Percentiles rank a stretch among this genome's conserved stretches.
Conservation (phyloP, 257 asterid genomes). For the Fraxinus excelsior region DNA sequence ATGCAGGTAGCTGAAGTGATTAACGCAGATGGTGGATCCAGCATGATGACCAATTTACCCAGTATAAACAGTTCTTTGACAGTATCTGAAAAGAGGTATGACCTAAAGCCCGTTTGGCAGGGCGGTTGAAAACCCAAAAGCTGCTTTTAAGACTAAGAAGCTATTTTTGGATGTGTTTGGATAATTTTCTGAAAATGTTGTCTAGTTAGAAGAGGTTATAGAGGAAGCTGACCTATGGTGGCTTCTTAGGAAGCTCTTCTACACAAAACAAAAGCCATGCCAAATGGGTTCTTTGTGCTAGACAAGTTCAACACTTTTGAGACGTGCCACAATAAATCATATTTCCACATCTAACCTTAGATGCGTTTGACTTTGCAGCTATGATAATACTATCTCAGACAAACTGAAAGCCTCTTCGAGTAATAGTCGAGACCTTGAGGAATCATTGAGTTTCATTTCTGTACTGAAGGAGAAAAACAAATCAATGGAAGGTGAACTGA, state of each 20-base stretch:
- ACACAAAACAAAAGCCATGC: too few relatives aligned
- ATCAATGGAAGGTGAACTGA: constrained; percentile 73
- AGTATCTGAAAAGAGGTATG: constrained; percentile 27
- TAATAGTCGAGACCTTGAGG: constrained; percentile 28
- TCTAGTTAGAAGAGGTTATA: too few relatives aligned
- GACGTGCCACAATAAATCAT: background rate
- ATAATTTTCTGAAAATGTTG: too few relatives aligned
- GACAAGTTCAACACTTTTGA: background rate
- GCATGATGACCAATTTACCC: background rate
- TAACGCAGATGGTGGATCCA: constrained; percentile 22
- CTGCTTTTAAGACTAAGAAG: too few relatives aligned
- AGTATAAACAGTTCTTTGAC: constrained; percentile 16
- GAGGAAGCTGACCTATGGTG: too few relatives aligned
- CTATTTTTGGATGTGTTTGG: too few relatives aligned
- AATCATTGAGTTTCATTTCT: constrained; percentile 40
- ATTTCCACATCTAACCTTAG: background rate
- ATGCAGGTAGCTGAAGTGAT: constrained; percentile 37
- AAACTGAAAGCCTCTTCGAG: constrained; percentile 15
- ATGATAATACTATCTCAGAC: constrained; percentile 12
- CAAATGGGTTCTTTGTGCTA: background rate
- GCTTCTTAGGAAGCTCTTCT: too few relatives aligned
- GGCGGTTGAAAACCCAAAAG: too few relatives aligned
- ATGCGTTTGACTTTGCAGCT: constrained; percentile 32
- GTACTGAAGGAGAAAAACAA: constrained; percentile 59
- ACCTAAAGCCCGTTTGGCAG: too few relatives aligned